Evolutionary conservation across 2,329 filamentous ascomycete genomes (phyloP).

Genomic region (Phialophora tarda): DNA sequence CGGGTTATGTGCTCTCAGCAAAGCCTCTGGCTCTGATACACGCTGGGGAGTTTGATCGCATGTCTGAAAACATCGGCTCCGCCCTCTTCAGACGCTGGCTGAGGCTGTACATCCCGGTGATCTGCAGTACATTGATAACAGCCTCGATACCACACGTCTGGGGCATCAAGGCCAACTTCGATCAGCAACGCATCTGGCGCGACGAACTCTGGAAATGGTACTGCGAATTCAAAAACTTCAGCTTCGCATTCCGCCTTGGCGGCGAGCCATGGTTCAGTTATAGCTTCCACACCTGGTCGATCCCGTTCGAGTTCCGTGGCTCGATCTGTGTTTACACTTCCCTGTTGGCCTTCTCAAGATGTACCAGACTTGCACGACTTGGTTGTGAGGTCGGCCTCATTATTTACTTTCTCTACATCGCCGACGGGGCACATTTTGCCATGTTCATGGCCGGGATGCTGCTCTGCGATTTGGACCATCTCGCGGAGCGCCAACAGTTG

Average conservation of each 20-base stretch:
- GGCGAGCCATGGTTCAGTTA: constrained; percentile 63
- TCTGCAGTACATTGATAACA: constrained; percentile 61
- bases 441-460: constrained; percentile 68
- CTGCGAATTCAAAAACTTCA: constrained; percentile 70
- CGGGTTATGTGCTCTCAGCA: constrained; percentile 58
- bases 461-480: constrained; percentile 65
- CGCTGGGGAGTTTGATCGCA: constrained; percentile 46
- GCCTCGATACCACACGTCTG: constrained; percentile 61
- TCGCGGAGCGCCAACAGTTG: constrained; percentile 58
- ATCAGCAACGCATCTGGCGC: constrained; percentile 50
- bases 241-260: constrained; percentile 66
- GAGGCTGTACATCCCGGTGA: constrained; percentile 58
- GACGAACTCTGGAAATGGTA: constrained; percentile 61
- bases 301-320: constrained; percentile 67
- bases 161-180: constrained; percentile 53
- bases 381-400: constrained; percentile 60
- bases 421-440: constrained; percentile 67
- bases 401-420: constrained; percentile 70
- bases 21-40: constrained; percentile 55
- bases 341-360: constrained; percentile 62
- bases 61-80: constrained; percentile 54
- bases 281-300: constrained; percentile 68
- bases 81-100: constrained; percentile 59
- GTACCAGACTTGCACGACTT: constrained; percentile 61
- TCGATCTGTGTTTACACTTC: constrained; percentile 68